Conservation (phyloP, 345 rosid species). For the Pugionium dolabratum region DNA sequence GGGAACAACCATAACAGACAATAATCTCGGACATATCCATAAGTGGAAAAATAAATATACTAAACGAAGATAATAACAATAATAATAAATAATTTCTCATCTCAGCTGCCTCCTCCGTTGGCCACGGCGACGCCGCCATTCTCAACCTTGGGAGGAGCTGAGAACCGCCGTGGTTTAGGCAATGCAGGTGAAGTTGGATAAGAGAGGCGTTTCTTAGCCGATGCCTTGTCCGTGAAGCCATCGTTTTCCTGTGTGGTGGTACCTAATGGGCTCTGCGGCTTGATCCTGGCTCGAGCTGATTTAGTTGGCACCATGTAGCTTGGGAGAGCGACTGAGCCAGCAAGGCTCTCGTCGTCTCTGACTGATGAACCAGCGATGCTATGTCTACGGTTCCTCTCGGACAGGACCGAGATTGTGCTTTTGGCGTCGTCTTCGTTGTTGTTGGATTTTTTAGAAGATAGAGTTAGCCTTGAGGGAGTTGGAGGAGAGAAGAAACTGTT, state of each 20-base stretch:
- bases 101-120: conserved; percentile 48
- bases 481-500: conserved; percentile 57
- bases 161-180: conserved; percentile 61
- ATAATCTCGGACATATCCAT: conserved; percentile 28
- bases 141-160: conserved; percentile 78
- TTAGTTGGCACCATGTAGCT: conserved; percentile 91
- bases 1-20: conserved; percentile 15
- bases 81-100: not conserved
- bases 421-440: conserved; percentile 68
- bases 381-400: conserved; percentile 65
- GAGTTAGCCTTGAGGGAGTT: conserved; percentile 55
- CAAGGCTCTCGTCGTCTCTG: conserved; percentile 73
- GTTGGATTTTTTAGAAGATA: conserved; percentile 52
- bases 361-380: conserved; percentile 63
- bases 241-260: conserved; percentile 46
- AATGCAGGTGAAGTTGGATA: conserved; percentile 74
- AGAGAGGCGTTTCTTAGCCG: conserved; percentile 77
- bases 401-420: conserved; percentile 66
- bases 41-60: conserved; percentile 21
- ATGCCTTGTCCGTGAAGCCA: conserved; percentile 57
- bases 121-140: conserved; percentile 42
- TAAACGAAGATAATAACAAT: not conserved
- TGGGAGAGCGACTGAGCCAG: conserved; percentile 59
- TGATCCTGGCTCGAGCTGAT: conserved; percentile 81
- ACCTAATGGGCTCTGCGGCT: conserved; percentile 56